phyloP scores from a whole-genome alignment of 441 rosid species.

The Syzygium malaccense region DNA sequence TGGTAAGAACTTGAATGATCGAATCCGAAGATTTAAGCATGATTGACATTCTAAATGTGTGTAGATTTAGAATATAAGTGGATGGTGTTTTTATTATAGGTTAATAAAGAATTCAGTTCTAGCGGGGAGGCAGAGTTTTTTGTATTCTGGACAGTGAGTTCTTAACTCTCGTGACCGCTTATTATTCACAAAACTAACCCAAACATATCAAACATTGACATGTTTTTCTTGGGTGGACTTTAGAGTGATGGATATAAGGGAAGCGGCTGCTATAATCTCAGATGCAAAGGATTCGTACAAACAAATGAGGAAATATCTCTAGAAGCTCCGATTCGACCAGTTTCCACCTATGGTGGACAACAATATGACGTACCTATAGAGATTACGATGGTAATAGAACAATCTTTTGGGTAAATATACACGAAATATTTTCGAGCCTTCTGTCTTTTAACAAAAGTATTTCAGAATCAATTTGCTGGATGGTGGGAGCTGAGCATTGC shows the following conservation, averaged over 20 bases:
- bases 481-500: neutral
- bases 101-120: neutral
- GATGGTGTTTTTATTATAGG: neutral
- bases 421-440: too few relatives aligned
- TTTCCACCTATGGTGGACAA: neutral
- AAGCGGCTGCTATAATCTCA: neutral
- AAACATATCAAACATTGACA: too few relatives aligned
- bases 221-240: neutral
- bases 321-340: neutral
- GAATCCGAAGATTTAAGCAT: neutral
- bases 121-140: neutral
- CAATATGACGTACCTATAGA: neutral
- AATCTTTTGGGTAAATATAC: too few relatives aligned
- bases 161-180: neutral
- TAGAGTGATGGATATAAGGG: neutral
- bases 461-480: neutral
- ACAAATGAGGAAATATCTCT: neutral
- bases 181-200: neutral
- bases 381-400: neutral
- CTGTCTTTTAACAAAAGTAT: too few relatives aligned
- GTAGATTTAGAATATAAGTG: neutral
- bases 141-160: constrained; percentile 19
- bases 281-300: neutral
- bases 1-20: too few relatives aligned
- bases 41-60: neutral